Percentiles rank a stretch among this genome's conserved stretches.
phyloP scores from a whole-genome alignment of 2,329 filamentous ascomycete species.

The Colletotrichum scovillei region DNA sequence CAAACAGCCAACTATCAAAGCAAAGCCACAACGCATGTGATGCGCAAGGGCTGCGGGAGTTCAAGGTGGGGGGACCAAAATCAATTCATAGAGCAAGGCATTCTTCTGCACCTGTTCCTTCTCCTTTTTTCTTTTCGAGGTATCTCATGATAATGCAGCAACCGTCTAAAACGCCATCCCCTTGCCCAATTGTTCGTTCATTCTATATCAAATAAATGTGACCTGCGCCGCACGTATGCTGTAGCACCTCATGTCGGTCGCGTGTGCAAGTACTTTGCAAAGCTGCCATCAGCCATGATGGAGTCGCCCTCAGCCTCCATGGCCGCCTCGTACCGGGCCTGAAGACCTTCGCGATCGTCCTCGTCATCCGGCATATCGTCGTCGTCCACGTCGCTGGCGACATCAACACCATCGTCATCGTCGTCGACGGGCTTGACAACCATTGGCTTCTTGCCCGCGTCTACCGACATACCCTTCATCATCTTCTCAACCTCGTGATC shows the following conservation, averaged over 20 bases:
- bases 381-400: slow-evolving; percentile 69
- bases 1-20: neutral
- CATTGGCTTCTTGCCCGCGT: slow-evolving; percentile 40
- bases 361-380: slow-evolving; percentile 71
- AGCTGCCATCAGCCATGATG: slow-evolving; percentile 67
- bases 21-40: neutral
- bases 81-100: slow-evolving; percentile 36
- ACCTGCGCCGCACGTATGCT: slow-evolving; percentile 35
- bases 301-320: slow-evolving; percentile 69
- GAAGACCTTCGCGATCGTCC: slow-evolving; percentile 73
- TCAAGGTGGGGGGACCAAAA: slow-evolving; percentile 30
- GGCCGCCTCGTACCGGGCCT: slow-evolving; percentile 81
- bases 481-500: slow-evolving; percentile 90
- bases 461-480: slow-evolving; percentile 88
- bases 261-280: slow-evolving; percentile 68
- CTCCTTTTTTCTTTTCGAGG: slow-evolving; percentile 29
- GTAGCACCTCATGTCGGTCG: slow-evolving; percentile 45
- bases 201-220: slow-evolving; percentile 40
- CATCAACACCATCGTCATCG: slow-evolving; percentile 57
- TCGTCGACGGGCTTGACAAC: slow-evolving; percentile 54
- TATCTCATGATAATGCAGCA: slow-evolving; percentile 37
- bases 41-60: slow-evolving; percentile 26
- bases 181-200: slow-evolving; percentile 19
- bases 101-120: slow-evolving; percentile 28
- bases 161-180: slow-evolving; percentile 33